Evolutionary conservation across 768 basidiomycete genomes (phyloP).

Genomic region (Asterophora parasitica): DNA sequence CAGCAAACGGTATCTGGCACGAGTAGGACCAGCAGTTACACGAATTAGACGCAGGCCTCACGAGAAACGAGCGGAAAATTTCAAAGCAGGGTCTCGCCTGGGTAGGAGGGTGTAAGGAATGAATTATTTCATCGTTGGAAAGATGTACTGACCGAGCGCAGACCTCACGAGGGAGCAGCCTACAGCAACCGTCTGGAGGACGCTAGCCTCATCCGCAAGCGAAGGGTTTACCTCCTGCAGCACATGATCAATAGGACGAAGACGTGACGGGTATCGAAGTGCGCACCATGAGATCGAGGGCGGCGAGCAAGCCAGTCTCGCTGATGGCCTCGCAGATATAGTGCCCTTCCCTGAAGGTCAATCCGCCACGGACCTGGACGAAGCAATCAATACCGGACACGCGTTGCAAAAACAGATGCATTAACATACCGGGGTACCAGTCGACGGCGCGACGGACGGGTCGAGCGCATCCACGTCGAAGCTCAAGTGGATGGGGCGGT

Average conservation of each 20-base stretch:
- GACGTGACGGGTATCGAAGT: neutral
- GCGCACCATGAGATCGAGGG: slow-evolving; percentile 88
- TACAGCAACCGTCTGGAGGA: slow-evolving; percentile 83
- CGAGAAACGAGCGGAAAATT: neutral
- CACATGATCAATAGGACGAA: slow-evolving; percentile 3
- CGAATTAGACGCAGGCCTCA: too few relatives aligned
- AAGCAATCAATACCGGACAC: slow-evolving; percentile 9
- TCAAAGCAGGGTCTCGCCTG: slow-evolving; percentile 43
- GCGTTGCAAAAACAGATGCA: neutral
- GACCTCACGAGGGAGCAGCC: slow-evolving; percentile 83
- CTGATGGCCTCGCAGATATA: slow-evolving; percentile 92
- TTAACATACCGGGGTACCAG: slow-evolving; percentile 75
- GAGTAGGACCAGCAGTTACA: too few relatives aligned
- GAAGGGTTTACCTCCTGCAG: slow-evolving; percentile 94
- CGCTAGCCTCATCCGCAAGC: slow-evolving; percentile 68
- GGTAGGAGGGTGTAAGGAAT: neutral
- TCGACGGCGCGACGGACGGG: slow-evolving; percentile 93
- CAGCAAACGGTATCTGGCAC: too few relatives aligned
- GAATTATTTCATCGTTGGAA: neutral
- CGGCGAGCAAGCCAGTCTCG: slow-evolving; percentile 90
- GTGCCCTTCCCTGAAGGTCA: slow-evolving; percentile 98
- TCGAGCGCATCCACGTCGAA: slow-evolving; percentile 97
- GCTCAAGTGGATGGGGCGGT: slow-evolving; percentile 87
- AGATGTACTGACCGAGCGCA: slow-evolving; percentile 60
- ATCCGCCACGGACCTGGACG: slow-evolving; percentile 78